phyloP scores from a whole-genome alignment of 2,329 filamentous ascomycete species.

The Nothomitra cinnamomea region DNA sequence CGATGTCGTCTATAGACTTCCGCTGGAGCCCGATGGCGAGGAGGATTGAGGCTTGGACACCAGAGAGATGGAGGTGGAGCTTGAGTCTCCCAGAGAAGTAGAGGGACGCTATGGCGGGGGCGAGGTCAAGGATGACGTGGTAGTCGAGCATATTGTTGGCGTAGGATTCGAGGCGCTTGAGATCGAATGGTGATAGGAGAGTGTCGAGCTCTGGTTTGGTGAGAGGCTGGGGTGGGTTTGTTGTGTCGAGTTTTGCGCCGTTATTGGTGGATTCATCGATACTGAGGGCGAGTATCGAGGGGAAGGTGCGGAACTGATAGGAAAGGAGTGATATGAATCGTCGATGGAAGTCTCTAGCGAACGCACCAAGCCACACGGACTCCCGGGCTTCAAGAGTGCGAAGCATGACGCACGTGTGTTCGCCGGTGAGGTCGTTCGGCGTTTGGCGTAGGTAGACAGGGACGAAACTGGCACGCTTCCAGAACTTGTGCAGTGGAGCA shows the following conservation, averaged over 20 bases:
- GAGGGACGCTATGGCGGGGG: conserved; percentile 63
- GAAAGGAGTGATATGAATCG: conserved; percentile 83
- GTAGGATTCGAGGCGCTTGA: conserved; percentile 89
- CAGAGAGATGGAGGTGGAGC: conserved; percentile 49
- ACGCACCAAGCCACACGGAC: conserved; percentile 73
- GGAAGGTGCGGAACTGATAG: conserved; percentile 80
- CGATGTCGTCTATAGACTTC: conserved; percentile 67
- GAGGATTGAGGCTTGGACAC: conserved; percentile 74
- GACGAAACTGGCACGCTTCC: conserved; percentile 74
- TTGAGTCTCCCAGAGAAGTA: conserved; percentile 72
- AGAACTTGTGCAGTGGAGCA: conserved; percentile 78
- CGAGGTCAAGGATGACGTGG: conserved; percentile 86
- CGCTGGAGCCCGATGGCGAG: conserved; percentile 83
- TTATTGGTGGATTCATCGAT: conserved; percentile 54
- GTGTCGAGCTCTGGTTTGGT: conserved; percentile 61
- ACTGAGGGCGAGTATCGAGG: conserved; percentile 59
- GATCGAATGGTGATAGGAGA: conserved; percentile 73
- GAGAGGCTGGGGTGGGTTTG: conserved; percentile 37
- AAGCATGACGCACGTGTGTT: conserved; percentile 97
- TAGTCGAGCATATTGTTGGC: conserved; percentile 96
- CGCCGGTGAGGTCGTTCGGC: conserved; percentile 86
- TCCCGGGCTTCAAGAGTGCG: conserved; percentile 50
- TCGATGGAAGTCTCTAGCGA: conserved; percentile 81
- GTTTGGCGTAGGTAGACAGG: conserved; percentile 93
- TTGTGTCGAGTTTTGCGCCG: conserved; percentile 49